Evolutionary conservation across 306 rosid species (phyloP).

Genomic region (Dryas drummondii): DNA sequence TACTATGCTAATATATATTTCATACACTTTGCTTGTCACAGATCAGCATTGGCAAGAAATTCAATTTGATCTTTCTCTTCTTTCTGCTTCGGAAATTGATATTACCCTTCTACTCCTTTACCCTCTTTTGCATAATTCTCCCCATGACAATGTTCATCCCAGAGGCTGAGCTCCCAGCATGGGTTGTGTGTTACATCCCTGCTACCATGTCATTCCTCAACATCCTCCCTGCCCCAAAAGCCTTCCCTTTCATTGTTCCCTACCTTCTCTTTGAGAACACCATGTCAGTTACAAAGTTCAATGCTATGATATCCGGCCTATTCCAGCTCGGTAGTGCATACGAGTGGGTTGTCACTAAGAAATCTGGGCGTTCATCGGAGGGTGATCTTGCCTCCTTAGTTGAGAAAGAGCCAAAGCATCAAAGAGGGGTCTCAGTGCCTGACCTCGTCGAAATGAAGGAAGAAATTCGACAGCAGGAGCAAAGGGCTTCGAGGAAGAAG

Average conservation of each 20-base stretch:
- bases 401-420: constrained; percentile 59
- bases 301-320: constrained; percentile 89
- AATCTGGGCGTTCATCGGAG: constrained; percentile 86
- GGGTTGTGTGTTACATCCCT: constrained; percentile 90
- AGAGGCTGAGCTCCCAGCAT: constrained; percentile 76
- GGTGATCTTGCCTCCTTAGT: constrained; percentile 73
- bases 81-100: constrained; percentile 84
- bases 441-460: constrained; percentile 65
- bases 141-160: constrained; percentile 97
- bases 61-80: constrained; percentile 88
- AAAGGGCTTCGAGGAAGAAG: constrained; percentile 47
- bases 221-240: constrained; percentile 85
- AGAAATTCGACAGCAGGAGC: constrained; percentile 51
- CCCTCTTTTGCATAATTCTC: constrained; percentile 86
- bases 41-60: constrained; percentile 86
- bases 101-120: constrained; percentile 84
- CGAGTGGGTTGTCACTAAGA: constrained; percentile 95
- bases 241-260: constrained; percentile 92
- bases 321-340: constrained; percentile 92
- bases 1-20: constrained; percentile 4
- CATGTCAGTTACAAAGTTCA: constrained; percentile 92
- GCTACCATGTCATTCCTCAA: constrained; percentile 90
- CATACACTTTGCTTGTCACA: constrained; percentile 25
- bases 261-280: constrained; percentile 94
- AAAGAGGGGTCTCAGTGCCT: constrained; percentile 59